Evolutionary conservation across 768 basidiomycete genomes (phyloP).

Genomic region (Mycena metata): DNA sequence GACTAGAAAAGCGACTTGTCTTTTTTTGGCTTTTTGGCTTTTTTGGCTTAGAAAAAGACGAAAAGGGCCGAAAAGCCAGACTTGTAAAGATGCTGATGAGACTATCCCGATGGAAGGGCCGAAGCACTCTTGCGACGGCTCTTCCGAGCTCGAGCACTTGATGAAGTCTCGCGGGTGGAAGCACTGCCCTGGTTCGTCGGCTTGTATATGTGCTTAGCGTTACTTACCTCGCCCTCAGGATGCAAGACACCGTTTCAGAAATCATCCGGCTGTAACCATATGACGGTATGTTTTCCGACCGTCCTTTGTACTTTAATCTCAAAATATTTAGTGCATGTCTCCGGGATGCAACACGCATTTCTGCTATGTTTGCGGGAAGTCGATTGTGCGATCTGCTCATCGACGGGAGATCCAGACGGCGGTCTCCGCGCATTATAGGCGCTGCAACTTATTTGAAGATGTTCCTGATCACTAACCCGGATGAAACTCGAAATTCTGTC

Average conservation of each 20-base stretch:
- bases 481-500: too few relatives aligned
- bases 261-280: constrained; percentile 67
- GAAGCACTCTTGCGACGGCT: constrained; percentile 70
- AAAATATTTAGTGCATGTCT: constrained; percentile 59
- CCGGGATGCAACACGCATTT: constrained; percentile 72
- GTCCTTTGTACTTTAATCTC: not conserved
- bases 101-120: constrained; percentile 45
- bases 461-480: not conserved
- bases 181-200: constrained; percentile 65
- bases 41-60: too few relatives aligned
- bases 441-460: constrained; percentile 51
- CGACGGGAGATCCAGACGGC: constrained; percentile 45
- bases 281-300: constrained; percentile 55
- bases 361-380: constrained; percentile 63
- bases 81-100: too few relatives aligned
- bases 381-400: constrained; percentile 56
- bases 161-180: constrained; percentile 71
- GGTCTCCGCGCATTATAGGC: constrained; percentile 48
- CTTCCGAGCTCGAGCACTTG: constrained; percentile 63
- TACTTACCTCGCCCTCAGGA: constrained; percentile 43
- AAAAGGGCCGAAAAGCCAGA: too few relatives aligned
- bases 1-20: too few relatives aligned
- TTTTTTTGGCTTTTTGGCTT: too few relatives aligned
- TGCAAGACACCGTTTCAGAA: constrained; percentile 66
- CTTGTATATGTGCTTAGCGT: not conserved